Evolutionary conservation across 345 rosid species (phyloP).

Genomic region (Pistacia integerrima): DNA sequence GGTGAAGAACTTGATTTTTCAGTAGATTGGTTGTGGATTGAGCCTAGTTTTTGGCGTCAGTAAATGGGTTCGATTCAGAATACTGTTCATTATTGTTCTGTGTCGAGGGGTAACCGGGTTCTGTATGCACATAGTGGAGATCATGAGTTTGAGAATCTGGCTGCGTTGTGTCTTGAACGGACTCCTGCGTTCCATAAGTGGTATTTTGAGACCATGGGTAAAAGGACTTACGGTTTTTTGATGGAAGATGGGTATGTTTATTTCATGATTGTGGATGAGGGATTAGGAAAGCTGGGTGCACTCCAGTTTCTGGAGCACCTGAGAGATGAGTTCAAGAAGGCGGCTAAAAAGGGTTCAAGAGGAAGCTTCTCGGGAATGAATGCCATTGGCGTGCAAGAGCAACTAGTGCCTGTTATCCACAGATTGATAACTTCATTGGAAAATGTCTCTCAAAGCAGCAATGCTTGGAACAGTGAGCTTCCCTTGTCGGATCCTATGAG

Average conservation of each 20-base stretch:
- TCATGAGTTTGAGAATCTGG: slow-evolving; percentile 53
- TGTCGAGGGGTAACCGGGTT: slow-evolving; percentile 52
- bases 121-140: slow-evolving; percentile 58
- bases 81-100: slow-evolving; percentile 73
- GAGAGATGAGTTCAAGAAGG: slow-evolving; percentile 72
- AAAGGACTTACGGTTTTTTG: slow-evolving; percentile 64
- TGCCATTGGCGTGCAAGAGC: slow-evolving; percentile 53
- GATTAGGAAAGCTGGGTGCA: slow-evolving; percentile 48
- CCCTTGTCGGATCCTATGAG: slow-evolving; percentile 27
- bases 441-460: slow-evolving; percentile 41
- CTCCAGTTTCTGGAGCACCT: slow-evolving; percentile 66
- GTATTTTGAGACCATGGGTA: slow-evolving; percentile 73
- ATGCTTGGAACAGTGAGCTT: slow-evolving; percentile 39
- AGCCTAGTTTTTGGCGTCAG: slow-evolving; percentile 3
- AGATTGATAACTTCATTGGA: slow-evolving; percentile 67
- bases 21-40: slow-evolving; percentile 1
- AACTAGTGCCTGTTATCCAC: slow-evolving; percentile 70
- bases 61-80: slow-evolving; percentile 62
- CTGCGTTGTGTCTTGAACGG: slow-evolving; percentile 61
- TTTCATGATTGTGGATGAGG: slow-evolving; percentile 67
- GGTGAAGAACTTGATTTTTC: neutral
- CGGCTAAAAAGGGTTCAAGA: slow-evolving; percentile 49
- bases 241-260: slow-evolving; percentile 67
- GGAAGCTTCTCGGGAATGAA: slow-evolving; percentile 70
- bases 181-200: slow-evolving; percentile 71